A percentile compares a stretch with the other conserved stretches of the same genome.
phyloP scores from a whole-genome alignment of 257 asterid species.

The Anisodus acutangulus region DNA sequence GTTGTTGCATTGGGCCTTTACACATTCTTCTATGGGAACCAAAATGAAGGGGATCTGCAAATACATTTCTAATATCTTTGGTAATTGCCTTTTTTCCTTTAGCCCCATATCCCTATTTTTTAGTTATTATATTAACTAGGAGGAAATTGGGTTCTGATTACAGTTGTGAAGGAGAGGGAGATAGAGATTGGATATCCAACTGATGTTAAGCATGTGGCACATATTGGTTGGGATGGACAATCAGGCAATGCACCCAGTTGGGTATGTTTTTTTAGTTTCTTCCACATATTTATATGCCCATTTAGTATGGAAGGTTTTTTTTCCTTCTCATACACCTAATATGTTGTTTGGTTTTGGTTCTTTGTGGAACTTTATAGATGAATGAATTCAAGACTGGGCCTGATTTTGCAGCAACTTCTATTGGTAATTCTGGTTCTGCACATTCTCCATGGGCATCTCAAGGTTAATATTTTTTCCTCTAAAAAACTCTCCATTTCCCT shows the following conservation, averaged over 20 bases:
- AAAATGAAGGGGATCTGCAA: conserved; percentile 80
- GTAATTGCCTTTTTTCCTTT: conserved; percentile 38
- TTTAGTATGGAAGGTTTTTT: background rate
- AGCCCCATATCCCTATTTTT: background rate
- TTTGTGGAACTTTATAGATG: conserved; percentile 23
- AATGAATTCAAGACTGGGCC: conserved; percentile 58
- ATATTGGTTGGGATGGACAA: conserved; percentile 88
- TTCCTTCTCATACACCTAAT: background rate
- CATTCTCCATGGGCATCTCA: conserved; percentile 86
- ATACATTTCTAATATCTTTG: conserved; percentile 72
- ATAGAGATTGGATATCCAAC: conserved; percentile 84
- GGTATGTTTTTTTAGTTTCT: conserved; percentile 50
- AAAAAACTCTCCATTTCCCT: background rate
- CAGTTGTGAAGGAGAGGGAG: conserved; percentile 74
- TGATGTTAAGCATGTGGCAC: conserved; percentile 90
- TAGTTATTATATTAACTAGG: background rate
- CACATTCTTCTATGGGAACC: conserved; percentile 49
- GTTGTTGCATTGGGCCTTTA: conserved; percentile 32
- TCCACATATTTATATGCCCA: background rate
- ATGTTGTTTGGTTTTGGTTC: conserved; percentile 11
- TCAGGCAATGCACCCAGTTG: conserved; percentile 82
- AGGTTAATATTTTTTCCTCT: conserved; percentile 46
- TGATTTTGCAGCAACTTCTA: conserved; percentile 66
- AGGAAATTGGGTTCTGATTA: background rate
- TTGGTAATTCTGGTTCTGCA: conserved; percentile 62